Percentiles rank a stretch among this genome's conserved stretches.
Evolutionary conservation across 305 asterid species (phyloP).

Genomic region (Withania somnifera): DNA sequence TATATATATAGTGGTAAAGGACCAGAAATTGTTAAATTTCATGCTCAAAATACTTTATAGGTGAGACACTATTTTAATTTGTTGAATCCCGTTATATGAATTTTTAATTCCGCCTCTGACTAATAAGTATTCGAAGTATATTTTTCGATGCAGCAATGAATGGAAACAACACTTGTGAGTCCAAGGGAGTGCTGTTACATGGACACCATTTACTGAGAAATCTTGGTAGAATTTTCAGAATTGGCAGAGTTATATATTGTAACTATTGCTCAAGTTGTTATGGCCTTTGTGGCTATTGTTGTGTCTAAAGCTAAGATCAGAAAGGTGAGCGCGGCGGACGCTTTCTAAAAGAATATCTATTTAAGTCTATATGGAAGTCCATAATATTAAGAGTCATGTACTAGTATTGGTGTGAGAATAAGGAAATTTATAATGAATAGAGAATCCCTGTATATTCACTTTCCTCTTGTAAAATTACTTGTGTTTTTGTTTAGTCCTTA

Average conservation of each 20-base stretch:
- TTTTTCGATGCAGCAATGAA: background rate
- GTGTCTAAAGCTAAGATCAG: background rate
- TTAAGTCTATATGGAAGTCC: background rate
- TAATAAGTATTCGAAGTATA: background rate
- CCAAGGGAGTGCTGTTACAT: background rate
- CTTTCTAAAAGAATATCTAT: background rate
- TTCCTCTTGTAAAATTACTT: background rate
- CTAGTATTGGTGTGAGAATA: background rate
- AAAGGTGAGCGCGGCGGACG: too few species aligned
- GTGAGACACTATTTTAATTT: background rate
- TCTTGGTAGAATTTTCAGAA: background rate
- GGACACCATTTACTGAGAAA: background rate
- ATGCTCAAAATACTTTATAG: background rate
- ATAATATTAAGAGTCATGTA: background rate
- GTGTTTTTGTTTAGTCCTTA: background rate
- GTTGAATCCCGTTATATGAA: background rate
- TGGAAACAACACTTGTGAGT: background rate
- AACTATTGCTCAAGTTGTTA: background rate
- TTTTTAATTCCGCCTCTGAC: background rate
- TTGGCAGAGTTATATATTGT: background rate
- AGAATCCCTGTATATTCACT: background rate
- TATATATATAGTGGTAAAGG: background rate
- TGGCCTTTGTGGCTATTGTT: background rate
- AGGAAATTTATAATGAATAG: background rate
- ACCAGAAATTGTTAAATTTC: background rate